phyloP scores from a whole-genome alignment of 1,284 basidiomycete species.

The Cystobasidium pallidum region DNA sequence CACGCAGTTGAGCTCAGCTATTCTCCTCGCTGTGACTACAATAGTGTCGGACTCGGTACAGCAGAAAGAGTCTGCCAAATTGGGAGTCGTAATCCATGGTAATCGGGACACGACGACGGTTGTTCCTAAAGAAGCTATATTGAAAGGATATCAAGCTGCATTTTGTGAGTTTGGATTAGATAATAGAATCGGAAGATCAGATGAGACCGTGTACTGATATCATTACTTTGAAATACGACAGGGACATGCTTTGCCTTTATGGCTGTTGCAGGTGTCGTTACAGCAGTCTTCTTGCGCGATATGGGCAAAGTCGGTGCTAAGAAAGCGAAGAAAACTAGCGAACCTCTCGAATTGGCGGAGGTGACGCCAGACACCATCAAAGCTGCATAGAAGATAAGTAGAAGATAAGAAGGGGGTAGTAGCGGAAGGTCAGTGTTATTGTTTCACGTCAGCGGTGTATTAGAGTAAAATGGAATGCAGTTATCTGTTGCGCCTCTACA shows the following conservation, averaged over 20 bases:
- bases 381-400: neutral
- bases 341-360: conserved; percentile 1
- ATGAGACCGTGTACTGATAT: no score
- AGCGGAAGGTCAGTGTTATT: neutral
- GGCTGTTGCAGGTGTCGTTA: conserved; percentile 1
- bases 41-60: conserved; percentile 30
- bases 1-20: conserved; percentile 36
- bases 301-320: conserved; percentile 33
- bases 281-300: conserved; percentile 7
- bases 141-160: conserved; percentile 37
- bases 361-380: neutral
- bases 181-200: no score
- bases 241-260: conserved; percentile 31
- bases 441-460: no score
- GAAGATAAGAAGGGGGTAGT: no score
- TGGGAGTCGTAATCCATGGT: conserved; percentile 22
- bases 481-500: no score
- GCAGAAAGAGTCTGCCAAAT: conserved; percentile 8
- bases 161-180: conserved; percentile 20
- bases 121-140: conserved; percentile 27
- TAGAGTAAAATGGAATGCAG: no score
- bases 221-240: no score
- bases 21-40: conserved; percentile 17
- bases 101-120: conserved; percentile 21
- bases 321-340: conserved; percentile 13